These are phyloP conservation scores for Cercospora nicotianae DNA, from an alignment of 2,329 filamentous ascomycete species.

Conservation along the genomic window DNA sequence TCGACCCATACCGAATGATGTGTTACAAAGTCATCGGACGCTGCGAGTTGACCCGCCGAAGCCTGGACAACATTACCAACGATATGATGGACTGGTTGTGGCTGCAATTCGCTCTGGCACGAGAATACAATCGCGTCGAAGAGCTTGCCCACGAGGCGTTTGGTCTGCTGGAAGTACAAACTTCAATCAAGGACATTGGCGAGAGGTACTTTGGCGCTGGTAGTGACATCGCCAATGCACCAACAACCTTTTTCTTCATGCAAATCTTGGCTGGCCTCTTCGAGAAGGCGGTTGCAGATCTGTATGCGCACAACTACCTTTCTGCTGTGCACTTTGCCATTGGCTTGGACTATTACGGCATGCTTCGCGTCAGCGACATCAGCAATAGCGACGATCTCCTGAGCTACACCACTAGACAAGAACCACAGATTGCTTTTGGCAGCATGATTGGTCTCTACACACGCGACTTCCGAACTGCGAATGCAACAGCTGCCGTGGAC, in stretches of 20 bases:
- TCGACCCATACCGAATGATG: conserved; percentile 93
- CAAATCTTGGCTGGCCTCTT: conserved; percentile 90
- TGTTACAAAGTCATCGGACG: conserved; percentile 97
- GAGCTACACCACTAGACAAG: conserved; percentile 65
- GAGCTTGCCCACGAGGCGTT: conserved; percentile 64
- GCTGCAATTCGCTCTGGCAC: conserved; percentile 63
- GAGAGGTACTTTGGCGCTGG: conserved; percentile 86
- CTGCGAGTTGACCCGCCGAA: conserved; percentile 60
- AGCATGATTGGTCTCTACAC: conserved; percentile 95
- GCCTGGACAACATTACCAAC: conserved; percentile 58
- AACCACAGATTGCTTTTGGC: conserved; percentile 89
- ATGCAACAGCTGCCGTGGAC: conserved; percentile 86
- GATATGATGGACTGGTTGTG: conserved; percentile 67
- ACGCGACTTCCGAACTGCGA: conserved; percentile 86
- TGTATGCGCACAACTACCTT: conserved; percentile 88
- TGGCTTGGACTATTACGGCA: conserved; percentile 82
- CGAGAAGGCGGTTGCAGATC: conserved; percentile 85
- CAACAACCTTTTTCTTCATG: conserved; percentile 90
- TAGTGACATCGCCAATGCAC: conserved; percentile 74
- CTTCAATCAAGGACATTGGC: conserved; percentile 83
- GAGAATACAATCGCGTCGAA: conserved; percentile 61
- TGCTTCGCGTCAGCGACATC: conserved; percentile 84
- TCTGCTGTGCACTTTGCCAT: conserved; percentile 95
- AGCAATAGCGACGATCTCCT: conserved; percentile 68
- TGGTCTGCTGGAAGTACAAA: conserved; percentile 68